phyloP scores from a whole-genome alignment of 2,329 filamentous ascomycete species.

The Talaromyces marneffei region DNA sequence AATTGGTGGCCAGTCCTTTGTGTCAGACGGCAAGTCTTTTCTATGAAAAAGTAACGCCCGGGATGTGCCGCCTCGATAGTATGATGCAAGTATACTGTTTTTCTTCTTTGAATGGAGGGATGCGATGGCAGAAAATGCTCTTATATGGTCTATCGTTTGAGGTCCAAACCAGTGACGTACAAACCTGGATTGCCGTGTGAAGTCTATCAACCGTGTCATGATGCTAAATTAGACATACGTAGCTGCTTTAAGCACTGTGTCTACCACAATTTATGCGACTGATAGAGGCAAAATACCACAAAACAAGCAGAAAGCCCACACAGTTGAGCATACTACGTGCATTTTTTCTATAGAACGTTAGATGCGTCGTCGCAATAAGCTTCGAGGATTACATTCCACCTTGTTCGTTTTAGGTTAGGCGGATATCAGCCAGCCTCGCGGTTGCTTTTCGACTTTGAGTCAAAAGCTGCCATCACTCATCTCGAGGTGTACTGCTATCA shows the following conservation, averaged over 20 bases:
- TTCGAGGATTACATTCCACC: background rate
- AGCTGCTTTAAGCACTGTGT: background rate
- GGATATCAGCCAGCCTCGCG: background rate
- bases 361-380: slow-evolving; percentile 3
- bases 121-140: background rate
- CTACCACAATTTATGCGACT: background rate
- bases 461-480: too few species aligned
- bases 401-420: background rate
- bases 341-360: background rate
- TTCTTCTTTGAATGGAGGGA: slow-evolving; percentile 15
- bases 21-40: slow-evolving; percentile 47
- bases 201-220: background rate
- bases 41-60: slow-evolving; percentile 57
- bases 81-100: slow-evolving; percentile 47
- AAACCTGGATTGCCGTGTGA: background rate
- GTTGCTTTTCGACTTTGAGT: background rate
- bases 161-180: background rate
- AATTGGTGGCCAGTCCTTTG: slow-evolving; percentile 47
- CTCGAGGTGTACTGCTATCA: too few species aligned
- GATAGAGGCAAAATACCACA: background rate
- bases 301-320: background rate
- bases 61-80: slow-evolving; percentile 66
- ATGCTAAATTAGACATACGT: background rate
- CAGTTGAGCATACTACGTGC: too few species aligned
- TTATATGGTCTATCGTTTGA: background rate